A percentile compares a stretch with the other conserved stretches of the same genome.
Evolutionary conservation across 306 rosid genomes (phyloP).

Genomic region (Trifolium fragiferum): DNA sequence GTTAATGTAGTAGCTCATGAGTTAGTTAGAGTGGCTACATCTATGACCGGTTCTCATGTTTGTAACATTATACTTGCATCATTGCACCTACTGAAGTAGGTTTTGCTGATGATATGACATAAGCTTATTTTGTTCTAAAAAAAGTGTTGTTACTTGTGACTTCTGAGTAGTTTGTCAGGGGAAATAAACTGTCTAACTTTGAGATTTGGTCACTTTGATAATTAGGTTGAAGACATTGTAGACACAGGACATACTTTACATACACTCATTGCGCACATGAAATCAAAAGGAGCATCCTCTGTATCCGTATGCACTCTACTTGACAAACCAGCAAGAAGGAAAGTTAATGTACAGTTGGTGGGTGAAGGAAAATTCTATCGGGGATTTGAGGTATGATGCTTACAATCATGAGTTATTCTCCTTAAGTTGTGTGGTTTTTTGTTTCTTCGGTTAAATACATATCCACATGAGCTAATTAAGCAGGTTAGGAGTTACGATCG

Average conservation of each 20-base stretch:
- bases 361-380: slow-evolving; percentile 76
- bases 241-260: slow-evolving; percentile 80
- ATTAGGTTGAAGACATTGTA: slow-evolving; percentile 87
- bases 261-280: slow-evolving; percentile 58
- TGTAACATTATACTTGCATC: too few species aligned
- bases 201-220: neutral
- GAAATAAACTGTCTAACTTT: neutral
- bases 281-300: slow-evolving; percentile 78
- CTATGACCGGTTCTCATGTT: too few species aligned
- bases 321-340: slow-evolving; percentile 78
- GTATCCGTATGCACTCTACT: slow-evolving; percentile 85
- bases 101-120: too few species aligned
- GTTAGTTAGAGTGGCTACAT: too few species aligned
- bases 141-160: neutral
- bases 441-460: neutral
- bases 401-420: neutral
- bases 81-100: too few species aligned
- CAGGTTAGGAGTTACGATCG: neutral
- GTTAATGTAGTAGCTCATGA: too few species aligned
- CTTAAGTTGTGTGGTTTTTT: neutral
- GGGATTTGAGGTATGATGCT: slow-evolving; percentile 69
- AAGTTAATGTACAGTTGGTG: slow-evolving; percentile 59
- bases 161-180: neutral
- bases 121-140: neutral
- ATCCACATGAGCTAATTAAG: neutral